A percentile compares a stretch with the other conserved stretches of the same genome.
phyloP scores from a whole-genome alignment of 2,329 filamentous ascomycete species.

The Dothistroma septosporum region DNA sequence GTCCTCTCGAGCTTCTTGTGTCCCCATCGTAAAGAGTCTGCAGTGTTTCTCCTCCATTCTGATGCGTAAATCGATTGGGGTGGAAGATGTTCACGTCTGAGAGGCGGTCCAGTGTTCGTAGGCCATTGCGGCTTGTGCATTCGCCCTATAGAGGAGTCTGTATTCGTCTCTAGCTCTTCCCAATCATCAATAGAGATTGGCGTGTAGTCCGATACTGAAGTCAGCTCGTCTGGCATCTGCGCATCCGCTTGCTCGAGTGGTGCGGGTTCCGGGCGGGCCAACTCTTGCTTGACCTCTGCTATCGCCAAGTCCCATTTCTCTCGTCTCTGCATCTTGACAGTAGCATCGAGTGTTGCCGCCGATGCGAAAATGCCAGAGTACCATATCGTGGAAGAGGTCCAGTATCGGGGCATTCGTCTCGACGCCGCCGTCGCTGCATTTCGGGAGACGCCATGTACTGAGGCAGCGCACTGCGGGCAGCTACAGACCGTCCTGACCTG shows the following conservation, averaged over 20 bases:
- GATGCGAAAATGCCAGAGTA: constrained; percentile 66
- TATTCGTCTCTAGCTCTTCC: constrained; percentile 19
- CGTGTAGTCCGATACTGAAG: background rate
- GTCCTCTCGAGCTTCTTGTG: constrained; percentile 43
- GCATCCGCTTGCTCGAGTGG: background rate
- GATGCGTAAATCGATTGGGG: constrained; percentile 46
- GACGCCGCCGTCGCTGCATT: constrained; percentile 50
- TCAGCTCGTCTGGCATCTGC: background rate
- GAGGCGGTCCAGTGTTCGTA: constrained; percentile 38
- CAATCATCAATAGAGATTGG: constrained; percentile 14
- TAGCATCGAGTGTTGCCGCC: constrained; percentile 60
- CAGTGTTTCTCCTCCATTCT: constrained; percentile 30
- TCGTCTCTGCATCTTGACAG: constrained; percentile 55
- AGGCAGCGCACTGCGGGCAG: constrained; percentile 58
- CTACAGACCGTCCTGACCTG: constrained; percentile 59
- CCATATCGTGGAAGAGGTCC: constrained; percentile 57
- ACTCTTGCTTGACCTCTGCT: constrained; percentile 50
- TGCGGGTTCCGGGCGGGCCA: constrained; percentile 32
- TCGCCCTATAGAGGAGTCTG: constrained; percentile 15
- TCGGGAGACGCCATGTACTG: constrained; percentile 44
- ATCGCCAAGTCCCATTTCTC: constrained; percentile 60
- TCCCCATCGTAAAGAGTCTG: constrained; percentile 33
- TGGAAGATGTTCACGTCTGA: constrained; percentile 28
- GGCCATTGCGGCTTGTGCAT: constrained; percentile 32
- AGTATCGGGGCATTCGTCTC: constrained; percentile 48